These are phyloP conservation scores for Ogataea sp. DNA, from an alignment of 805 yeast species.

Conservation along the genomic window DNA sequence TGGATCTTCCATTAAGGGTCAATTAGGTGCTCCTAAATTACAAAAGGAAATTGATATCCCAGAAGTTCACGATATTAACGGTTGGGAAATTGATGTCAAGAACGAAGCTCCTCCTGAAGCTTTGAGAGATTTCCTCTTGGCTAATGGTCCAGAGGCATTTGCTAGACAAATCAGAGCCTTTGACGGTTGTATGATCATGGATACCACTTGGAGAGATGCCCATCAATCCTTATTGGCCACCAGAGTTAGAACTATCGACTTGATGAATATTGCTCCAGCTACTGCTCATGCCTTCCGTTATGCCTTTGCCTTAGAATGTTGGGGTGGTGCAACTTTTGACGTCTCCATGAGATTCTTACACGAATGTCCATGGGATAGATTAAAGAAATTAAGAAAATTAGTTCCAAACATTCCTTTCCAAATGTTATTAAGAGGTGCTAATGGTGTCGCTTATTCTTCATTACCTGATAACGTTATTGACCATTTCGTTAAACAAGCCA, in stretches of 20 bases:
- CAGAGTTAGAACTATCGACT: conserved; percentile 90
- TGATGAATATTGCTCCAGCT: conserved; percentile 85
- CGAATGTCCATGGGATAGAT: conserved; percentile 98
- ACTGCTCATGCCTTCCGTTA: conserved; percentile 86
- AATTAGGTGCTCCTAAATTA: conserved; percentile 85
- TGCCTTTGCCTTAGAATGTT: conserved; percentile 94
- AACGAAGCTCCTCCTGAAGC: conserved; percentile 58
- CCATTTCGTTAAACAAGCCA: conserved; percentile 92
- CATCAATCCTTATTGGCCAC: conserved; percentile 97
- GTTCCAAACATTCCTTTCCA: conserved; percentile 99
- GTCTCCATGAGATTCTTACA: conserved; percentile 97
- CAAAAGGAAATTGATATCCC: conserved; percentile 72
- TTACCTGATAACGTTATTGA: conserved; percentile 98
- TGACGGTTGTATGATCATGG: conserved; percentile 90
- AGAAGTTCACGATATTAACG: conserved; percentile 51
- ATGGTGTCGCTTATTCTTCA: conserved; percentile 97
- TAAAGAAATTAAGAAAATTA: conserved; percentile 74
- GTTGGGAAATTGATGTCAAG: conserved; percentile 52
- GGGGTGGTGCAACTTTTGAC: conserved; percentile 99
- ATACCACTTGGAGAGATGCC: conserved; percentile 99
- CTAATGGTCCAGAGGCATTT: conserved; percentile 82
- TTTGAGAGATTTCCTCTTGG: conserved; percentile 84
- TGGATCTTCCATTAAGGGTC: conserved; percentile 95
- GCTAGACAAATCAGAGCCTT: conserved; percentile 79
- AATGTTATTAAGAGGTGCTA: conserved; percentile 98